A percentile compares a stretch with the other conserved stretches of the same genome.
phyloP scores from a whole-genome alignment of 805 yeast species.

The Candida qinlingensis region DNA sequence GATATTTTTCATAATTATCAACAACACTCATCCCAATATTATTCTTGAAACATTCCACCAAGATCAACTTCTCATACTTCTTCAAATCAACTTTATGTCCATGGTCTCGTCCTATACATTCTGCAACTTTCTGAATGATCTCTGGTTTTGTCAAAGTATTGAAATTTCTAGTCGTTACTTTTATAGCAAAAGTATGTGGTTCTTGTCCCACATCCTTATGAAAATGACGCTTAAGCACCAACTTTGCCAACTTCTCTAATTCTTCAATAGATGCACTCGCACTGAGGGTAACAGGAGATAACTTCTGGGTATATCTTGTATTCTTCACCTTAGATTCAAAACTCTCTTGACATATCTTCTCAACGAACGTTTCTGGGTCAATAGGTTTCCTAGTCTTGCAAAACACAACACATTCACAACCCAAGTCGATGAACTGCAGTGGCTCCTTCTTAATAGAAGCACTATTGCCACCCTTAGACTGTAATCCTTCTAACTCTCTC shows the following conservation, averaged over 20 bases:
- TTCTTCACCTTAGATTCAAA: constrained; percentile 44
- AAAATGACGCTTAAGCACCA: constrained; percentile 65
- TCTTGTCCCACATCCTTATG: constrained; percentile 39
- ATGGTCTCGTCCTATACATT: constrained; percentile 59
- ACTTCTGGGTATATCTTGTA: constrained; percentile 69
- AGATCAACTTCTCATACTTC: constrained; percentile 66
- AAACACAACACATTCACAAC: constrained; percentile 81
- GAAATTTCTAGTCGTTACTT: constrained; percentile 75
- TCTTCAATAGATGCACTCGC: constrained; percentile 70
- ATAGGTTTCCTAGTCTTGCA: constrained; percentile 76
- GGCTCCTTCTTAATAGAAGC: constrained; percentile 36
- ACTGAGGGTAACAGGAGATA: constrained; percentile 76
- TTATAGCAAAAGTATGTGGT: constrained; percentile 64
- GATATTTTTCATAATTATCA: constrained; percentile 52
- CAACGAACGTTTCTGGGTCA: constrained; percentile 69
- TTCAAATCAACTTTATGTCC: constrained; percentile 80
- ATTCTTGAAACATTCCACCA: constrained; percentile 85
- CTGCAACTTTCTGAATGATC: constrained; percentile 70
- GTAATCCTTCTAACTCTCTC: constrained; percentile 60
- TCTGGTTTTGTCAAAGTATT: constrained; percentile 64
- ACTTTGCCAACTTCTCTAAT: constrained; percentile 50
- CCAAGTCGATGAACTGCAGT: constrained; percentile 55
- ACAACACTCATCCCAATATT: constrained; percentile 87
- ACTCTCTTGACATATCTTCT: constrained; percentile 57
- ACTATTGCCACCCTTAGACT: constrained; percentile 27